These are phyloP conservation scores for Linderina pennispora DNA, from an alignment of 192 early-diverging fungal genomes.

Conservation along the genomic window DNA sequence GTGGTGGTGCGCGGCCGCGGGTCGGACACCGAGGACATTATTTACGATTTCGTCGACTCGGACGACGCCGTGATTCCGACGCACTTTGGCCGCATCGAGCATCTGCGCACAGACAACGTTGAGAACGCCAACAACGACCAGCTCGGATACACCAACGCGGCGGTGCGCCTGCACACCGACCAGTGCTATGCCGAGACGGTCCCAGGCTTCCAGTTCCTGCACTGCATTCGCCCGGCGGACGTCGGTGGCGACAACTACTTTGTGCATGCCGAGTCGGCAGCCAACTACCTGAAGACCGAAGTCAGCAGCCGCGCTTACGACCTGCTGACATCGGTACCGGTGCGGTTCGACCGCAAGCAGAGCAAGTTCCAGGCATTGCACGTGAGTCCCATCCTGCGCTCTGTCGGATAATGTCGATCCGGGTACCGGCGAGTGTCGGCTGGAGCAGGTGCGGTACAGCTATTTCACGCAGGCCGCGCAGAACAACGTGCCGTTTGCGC, in stretches of 20 bases:
- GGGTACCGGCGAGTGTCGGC: slow-evolving; percentile 13
- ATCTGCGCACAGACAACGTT: slow-evolving; percentile 43
- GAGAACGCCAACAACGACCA: slow-evolving; percentile 48
- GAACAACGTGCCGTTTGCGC: slow-evolving; percentile 31
- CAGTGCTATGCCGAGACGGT: slow-evolving; percentile 35
- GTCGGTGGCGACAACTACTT: slow-evolving; percentile 46
- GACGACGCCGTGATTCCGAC: slow-evolving; percentile 37
- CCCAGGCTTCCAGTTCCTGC: slow-evolving; percentile 46
- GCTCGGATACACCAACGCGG: slow-evolving; percentile 45
- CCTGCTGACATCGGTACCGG: slow-evolving; percentile 41
- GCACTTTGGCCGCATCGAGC: slow-evolving; percentile 48
- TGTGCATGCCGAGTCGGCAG: slow-evolving; percentile 45
- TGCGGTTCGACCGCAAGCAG: slow-evolving; percentile 45
- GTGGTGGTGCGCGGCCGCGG: slow-evolving; percentile 43
- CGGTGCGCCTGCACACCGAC: slow-evolving; percentile 44
- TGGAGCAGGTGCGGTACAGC: slow-evolving; percentile 43
- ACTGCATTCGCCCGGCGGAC: slow-evolving; percentile 46
- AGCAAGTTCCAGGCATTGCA: slow-evolving; percentile 38
- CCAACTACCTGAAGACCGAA: slow-evolving; percentile 46
- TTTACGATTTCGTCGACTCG: slow-evolving; percentile 46
- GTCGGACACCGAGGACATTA: slow-evolving; percentile 39
- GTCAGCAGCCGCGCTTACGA: slow-evolving; percentile 42
- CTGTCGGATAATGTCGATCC: slow-evolving; percentile 16
- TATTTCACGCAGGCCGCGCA: slow-evolving; percentile 47
- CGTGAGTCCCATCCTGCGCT: slow-evolving; percentile 33